Conservation (phyloP, 805 yeast genomes). For the Kodamaea lidongshanica region DNA sequence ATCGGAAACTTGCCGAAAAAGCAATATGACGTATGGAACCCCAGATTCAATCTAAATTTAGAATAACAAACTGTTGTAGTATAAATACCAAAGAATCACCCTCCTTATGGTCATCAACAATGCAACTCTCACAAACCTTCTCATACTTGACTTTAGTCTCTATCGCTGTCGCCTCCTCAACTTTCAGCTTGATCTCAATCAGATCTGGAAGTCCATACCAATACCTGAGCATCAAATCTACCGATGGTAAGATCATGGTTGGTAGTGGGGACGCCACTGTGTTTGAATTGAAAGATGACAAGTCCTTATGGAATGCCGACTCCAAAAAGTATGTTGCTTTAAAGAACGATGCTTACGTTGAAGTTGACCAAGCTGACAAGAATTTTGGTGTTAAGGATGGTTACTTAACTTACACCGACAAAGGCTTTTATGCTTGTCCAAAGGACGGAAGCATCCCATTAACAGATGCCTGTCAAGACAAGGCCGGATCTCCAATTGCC, state of each 20-base stretch:
- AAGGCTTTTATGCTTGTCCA: conserved; percentile 11
- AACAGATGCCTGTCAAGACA: conserved; percentile 6
- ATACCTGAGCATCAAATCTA: conserved; percentile 10
- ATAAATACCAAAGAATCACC: too few relatives aligned
- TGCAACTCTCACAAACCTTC: conserved; percentile 14
- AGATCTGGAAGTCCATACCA: conserved; percentile 24
- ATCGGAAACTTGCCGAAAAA: too few relatives aligned
- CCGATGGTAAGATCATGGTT: conserved; percentile 10
- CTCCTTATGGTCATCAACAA: too few relatives aligned
- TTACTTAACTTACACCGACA: conserved; percentile 10
- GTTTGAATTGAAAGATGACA: conserved; percentile 20
- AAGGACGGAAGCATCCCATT: conserved; percentile 6
- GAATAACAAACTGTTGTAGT: too few relatives aligned
- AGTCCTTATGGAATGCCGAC: conserved; percentile 15
- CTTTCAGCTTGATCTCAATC: conserved; percentile 16
- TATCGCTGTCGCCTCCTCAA: conserved; percentile 20
- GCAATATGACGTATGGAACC: too few relatives aligned
- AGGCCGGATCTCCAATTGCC: conserved; percentile 3
- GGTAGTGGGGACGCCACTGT: conserved; percentile 9
- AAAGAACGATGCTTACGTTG: conserved; percentile 5
- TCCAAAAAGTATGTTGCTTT: conserved; percentile 14
- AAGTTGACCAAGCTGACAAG: conserved; percentile 6
- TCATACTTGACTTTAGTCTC: conserved; percentile 18
- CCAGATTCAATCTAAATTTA: too few relatives aligned
- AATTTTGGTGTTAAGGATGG: conserved; percentile 10